Evolutionary conservation across 2,329 filamentous ascomycete genomes (phyloP).

Genomic region (Penicillium psychrosexuale): DNA sequence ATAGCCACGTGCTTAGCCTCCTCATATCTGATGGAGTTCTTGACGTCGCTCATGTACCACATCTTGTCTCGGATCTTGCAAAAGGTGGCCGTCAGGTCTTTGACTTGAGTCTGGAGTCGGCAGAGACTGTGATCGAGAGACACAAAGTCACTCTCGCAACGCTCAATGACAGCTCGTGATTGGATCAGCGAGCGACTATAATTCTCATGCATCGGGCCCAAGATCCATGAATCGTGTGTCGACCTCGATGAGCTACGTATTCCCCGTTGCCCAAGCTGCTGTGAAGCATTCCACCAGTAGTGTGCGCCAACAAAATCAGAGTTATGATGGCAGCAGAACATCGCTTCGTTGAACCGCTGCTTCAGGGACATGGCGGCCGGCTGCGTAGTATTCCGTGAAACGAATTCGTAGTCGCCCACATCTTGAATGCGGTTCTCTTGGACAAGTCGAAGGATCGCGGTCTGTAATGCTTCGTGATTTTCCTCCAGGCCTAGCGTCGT

Average conservation of each 20-base stretch:
- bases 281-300: constrained; percentile 78
- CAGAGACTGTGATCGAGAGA: constrained; percentile 81
- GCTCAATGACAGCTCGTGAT: constrained; percentile 34
- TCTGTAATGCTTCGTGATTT: constrained; percentile 76
- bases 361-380: constrained; percentile 28
- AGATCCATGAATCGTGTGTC: constrained; percentile 68
- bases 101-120: constrained; percentile 69
- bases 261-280: constrained; percentile 64
- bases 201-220: constrained; percentile 67
- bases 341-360: constrained; percentile 60
- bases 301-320: constrained; percentile 82
- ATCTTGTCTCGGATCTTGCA: constrained; percentile 86
- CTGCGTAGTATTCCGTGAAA: constrained; percentile 2
- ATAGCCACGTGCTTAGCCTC: constrained; percentile 81
- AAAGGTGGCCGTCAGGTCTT: constrained; percentile 70
- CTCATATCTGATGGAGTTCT: constrained; percentile 83
- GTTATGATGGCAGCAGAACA: constrained; percentile 70
- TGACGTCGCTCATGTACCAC: constrained; percentile 96
- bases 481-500: constrained; percentile 61
- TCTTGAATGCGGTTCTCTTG: constrained; percentile 79
- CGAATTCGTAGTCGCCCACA: constrained; percentile 34
- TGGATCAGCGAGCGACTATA: constrained; percentile 33
- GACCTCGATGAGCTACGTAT: constrained; percentile 48
- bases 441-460: constrained; percentile 75
- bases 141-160: constrained; percentile 54